phyloP scores from a whole-genome alignment of 179 eudicot genomes.

The Gypsophila paniculata region DNA sequence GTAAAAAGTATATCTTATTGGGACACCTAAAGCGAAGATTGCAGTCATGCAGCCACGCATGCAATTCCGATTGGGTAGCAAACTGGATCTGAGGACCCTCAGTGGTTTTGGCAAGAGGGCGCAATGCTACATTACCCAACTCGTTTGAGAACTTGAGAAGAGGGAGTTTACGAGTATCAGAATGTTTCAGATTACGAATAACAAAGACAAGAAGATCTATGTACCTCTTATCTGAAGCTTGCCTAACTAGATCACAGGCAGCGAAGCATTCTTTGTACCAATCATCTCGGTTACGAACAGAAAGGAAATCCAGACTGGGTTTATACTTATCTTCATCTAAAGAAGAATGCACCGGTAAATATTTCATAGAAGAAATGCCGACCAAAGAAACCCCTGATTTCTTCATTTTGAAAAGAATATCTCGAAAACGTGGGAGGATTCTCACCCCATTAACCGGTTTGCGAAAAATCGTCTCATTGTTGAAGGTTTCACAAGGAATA shows the following conservation, averaged over 20 bases:
- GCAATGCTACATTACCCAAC: constrained; percentile 1
- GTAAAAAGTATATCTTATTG: constrained; percentile 21
- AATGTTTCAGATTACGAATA: neutral
- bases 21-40: constrained; percentile 27
- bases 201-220: constrained; percentile 30
- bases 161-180: neutral
- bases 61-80: constrained; percentile 17
- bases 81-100: constrained; percentile 8
- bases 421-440: constrained; percentile 26
- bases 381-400: constrained; percentile 17
- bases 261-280: constrained; percentile 30
- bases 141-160: constrained; percentile 26
- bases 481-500: constrained; percentile 35
- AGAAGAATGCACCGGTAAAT: constrained; percentile 21
- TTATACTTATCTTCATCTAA: constrained; percentile 27
- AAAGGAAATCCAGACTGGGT: constrained; percentile 27
- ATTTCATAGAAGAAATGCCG: constrained; percentile 17
- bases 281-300: constrained; percentile 9
- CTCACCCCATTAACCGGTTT: constrained; percentile 26
- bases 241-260: constrained; percentile 24
- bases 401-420: constrained; percentile 24
- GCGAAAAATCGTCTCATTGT: constrained; percentile 16
- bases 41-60: constrained; percentile 41
- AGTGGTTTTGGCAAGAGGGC: constrained; percentile 3
- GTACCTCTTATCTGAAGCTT: constrained; percentile 25